Percentiles rank a stretch among this genome's conserved stretches.
These are phyloP conservation scores for Thermomyces lanuginosus DNA, from an alignment of 2,329 filamentous ascomycete species.

Conservation along the genomic window DNA sequence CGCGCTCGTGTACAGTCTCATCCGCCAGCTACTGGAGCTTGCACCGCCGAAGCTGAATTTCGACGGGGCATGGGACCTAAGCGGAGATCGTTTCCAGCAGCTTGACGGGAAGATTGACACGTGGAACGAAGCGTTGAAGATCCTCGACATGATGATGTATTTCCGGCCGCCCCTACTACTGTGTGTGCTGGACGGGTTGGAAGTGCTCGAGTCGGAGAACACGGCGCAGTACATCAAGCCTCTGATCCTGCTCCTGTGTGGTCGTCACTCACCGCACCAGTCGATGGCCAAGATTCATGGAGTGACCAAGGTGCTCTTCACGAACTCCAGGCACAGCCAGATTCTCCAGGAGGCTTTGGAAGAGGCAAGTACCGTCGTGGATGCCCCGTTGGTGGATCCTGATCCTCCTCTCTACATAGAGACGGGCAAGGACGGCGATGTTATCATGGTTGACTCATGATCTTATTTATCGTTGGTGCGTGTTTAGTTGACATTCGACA, in stretches of 20 bases:
- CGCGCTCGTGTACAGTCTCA: conserved; percentile 23
- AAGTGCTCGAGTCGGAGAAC: conserved; percentile 17
- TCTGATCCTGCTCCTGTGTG: conserved; percentile 16
- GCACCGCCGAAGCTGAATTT: conserved; percentile 21
- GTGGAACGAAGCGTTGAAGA: conserved; percentile 21
- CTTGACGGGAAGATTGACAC: conserved; percentile 19
- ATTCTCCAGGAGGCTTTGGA: conserved; percentile 3
- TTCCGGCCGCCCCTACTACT: conserved; percentile 21
- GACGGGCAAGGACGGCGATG: too few relatives aligned
- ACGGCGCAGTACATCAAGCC: conserved; percentile 19
- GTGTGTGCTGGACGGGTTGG: conserved; percentile 21
- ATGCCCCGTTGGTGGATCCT: neutral
- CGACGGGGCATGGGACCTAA: conserved; percentile 19
- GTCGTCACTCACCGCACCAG: conserved; percentile 19
- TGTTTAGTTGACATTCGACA: too few relatives aligned
- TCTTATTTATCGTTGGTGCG: too few relatives aligned
- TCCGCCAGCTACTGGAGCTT: conserved; percentile 22
- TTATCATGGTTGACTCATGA: too few relatives aligned
- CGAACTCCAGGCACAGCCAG: conserved; percentile 12
- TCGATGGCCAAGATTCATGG: conserved; percentile 8
- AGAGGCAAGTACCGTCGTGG: too few relatives aligned
- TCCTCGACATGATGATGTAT: conserved; percentile 21
- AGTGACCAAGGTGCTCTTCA: conserved; percentile 22
- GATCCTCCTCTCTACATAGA: too few relatives aligned
- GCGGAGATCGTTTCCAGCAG: conserved; percentile 18